A percentile compares a stretch with the other conserved stretches of the same genome.
These are phyloP conservation scores for Fusarium anthophilum DNA, from an alignment of 2,329 filamentous ascomycete genomes.

Conservation along the genomic window DNA sequence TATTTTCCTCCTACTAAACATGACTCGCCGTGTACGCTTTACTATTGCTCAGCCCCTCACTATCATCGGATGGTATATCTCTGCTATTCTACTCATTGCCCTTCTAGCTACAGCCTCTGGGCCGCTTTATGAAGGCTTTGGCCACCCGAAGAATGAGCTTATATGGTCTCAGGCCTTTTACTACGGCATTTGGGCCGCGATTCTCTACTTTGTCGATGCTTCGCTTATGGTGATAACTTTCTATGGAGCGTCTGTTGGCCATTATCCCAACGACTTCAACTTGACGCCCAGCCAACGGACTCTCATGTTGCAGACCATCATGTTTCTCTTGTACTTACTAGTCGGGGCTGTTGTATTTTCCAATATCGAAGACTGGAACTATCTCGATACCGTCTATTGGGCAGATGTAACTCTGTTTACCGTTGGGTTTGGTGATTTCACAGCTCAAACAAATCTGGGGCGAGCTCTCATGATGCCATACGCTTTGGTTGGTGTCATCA, in stretches of 20 bases:
- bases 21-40: slow-evolving; percentile 82
- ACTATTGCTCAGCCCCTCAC: slow-evolving; percentile 84
- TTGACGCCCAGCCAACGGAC: slow-evolving; percentile 85
- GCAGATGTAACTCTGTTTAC: slow-evolving; percentile 77
- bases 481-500: slow-evolving; percentile 83
- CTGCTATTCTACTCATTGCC: slow-evolving; percentile 71
- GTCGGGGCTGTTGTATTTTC: slow-evolving; percentile 81
- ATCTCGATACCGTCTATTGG: slow-evolving; percentile 82
- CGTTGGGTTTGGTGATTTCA: slow-evolving; percentile 69
- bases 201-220: slow-evolving; percentile 81
- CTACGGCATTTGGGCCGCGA: slow-evolving; percentile 83
- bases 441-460: slow-evolving; percentile 61
- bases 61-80: slow-evolving; percentile 80
- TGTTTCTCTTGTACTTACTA: slow-evolving; percentile 83
- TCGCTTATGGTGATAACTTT: slow-evolving; percentile 83
- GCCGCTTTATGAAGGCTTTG: slow-evolving; percentile 53
- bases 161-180: slow-evolving; percentile 84
- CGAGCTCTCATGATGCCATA: slow-evolving; percentile 83
- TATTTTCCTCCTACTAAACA: slow-evolving; percentile 84
- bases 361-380: slow-evolving; percentile 76
- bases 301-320: slow-evolving; percentile 88
- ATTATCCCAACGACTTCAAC: slow-evolving; percentile 81
- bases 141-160: slow-evolving; percentile 58
- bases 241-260: slow-evolving; percentile 73
- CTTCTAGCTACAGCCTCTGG: slow-evolving; percentile 74